Conservation (phyloP, 2,329 filamentous ascomycete species). For the Hypomyces perniciosus region DNA sequence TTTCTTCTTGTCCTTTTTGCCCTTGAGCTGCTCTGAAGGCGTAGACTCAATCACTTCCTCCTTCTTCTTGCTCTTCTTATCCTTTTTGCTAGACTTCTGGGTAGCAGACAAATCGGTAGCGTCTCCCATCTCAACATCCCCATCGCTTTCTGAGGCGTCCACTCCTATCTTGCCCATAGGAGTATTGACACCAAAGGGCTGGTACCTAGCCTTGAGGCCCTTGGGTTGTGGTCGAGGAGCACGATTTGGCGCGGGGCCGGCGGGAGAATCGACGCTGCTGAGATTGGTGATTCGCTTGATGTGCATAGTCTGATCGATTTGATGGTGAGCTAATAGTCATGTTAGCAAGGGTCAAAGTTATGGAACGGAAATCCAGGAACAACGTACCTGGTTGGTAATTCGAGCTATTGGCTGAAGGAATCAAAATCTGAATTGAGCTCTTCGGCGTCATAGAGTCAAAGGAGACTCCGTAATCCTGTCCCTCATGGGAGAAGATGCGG, state of each 20-base stretch:
- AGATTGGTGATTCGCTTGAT: slow-evolving; percentile 58
- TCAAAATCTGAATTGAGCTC: slow-evolving; percentile 51
- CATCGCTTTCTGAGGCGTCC: slow-evolving; percentile 39
- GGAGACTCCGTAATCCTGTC: slow-evolving; percentile 55
- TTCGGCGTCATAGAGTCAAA: slow-evolving; percentile 46
- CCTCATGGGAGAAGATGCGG: slow-evolving; percentile 55
- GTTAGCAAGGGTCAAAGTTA: slow-evolving; percentile 4
- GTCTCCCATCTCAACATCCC: slow-evolving; percentile 40
- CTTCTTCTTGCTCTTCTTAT: slow-evolving; percentile 28
- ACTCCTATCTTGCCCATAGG: slow-evolving; percentile 33
- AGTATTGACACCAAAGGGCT: slow-evolving; percentile 53
- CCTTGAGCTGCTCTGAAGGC: slow-evolving; percentile 11
- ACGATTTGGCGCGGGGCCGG: slow-evolving; percentile 42
- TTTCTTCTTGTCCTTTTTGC: slow-evolving; percentile 19
- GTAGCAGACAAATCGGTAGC: slow-evolving; percentile 23
- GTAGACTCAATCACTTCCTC: slow-evolving; percentile 5
- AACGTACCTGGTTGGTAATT: slow-evolving; percentile 50
- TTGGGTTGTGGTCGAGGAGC: slow-evolving; percentile 58
- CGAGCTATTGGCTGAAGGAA: slow-evolving; percentile 50
- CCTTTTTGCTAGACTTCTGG: slow-evolving; percentile 20
- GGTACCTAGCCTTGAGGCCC: slow-evolving; percentile 61
- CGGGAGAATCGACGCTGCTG: slow-evolving; percentile 31
- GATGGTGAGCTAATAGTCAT: slow-evolving; percentile 25
- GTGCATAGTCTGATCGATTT: slow-evolving; percentile 56
- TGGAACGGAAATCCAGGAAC: not conserved